phyloP scores from a whole-genome alignment of 805 yeast species.

The Candida quercuum region DNA sequence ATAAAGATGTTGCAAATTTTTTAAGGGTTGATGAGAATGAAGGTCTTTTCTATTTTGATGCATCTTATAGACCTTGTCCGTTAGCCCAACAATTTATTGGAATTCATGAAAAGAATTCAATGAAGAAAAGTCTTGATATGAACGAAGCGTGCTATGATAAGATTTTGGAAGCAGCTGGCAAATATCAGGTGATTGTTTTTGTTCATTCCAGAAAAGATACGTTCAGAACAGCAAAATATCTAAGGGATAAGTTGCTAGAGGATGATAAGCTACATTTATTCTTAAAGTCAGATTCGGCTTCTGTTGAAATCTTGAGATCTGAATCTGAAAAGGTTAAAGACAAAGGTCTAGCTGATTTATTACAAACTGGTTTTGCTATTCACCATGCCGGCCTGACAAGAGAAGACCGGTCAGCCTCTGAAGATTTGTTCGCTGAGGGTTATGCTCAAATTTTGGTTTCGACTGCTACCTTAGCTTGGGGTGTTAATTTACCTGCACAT shows the following conservation, averaged over 20 bases:
- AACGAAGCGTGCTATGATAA: slow-evolving; percentile 88
- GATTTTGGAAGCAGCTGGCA: slow-evolving; percentile 56
- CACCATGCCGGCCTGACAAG: slow-evolving; percentile 88
- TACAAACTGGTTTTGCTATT: slow-evolving; percentile 74
- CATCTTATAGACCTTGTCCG: slow-evolving; percentile 88
- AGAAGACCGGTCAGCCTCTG: slow-evolving; percentile 70
- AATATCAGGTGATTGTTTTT: slow-evolving; percentile 80
- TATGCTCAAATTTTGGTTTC: slow-evolving; percentile 79
- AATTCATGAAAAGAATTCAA: slow-evolving; percentile 74
- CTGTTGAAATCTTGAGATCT: slow-evolving; percentile 53
- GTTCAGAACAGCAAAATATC: slow-evolving; percentile 70
- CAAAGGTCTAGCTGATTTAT: slow-evolving; percentile 48
- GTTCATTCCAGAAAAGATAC: slow-evolving; percentile 96
- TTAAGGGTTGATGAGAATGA: slow-evolving; percentile 53
- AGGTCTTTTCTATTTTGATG: slow-evolving; percentile 77
- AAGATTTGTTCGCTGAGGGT: slow-evolving; percentile 86
- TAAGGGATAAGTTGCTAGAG: slow-evolving; percentile 56
- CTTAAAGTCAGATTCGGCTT: slow-evolving; percentile 41
- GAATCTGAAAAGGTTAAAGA: slow-evolving; percentile 58
- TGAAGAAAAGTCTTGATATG: slow-evolving; percentile 76
- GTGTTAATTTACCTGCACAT: slow-evolving; percentile 93
- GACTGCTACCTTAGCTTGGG: slow-evolving; percentile 96
- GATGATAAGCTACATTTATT: slow-evolving; percentile 43
- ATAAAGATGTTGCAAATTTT: slow-evolving; percentile 78
- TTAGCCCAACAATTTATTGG: slow-evolving; percentile 85